phyloP scores from a whole-genome alignment of 2,329 filamentous ascomycete genomes.

The Pseudonectria buxi region DNA sequence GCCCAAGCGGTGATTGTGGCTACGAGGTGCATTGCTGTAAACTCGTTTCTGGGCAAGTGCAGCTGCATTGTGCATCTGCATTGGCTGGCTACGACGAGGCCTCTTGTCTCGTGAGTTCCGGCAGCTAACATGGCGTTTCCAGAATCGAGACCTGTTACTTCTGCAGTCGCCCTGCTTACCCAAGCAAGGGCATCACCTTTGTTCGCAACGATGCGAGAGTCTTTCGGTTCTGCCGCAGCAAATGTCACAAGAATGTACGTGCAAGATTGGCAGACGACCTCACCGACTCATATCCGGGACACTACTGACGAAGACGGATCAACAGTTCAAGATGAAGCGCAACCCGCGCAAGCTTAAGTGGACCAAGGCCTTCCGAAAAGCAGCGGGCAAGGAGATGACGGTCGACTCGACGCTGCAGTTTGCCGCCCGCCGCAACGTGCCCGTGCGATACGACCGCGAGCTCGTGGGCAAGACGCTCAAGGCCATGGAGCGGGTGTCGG shows the following conservation, averaged over 20 bases:
- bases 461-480: constrained; percentile 79
- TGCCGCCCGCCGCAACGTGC: constrained; percentile 86
- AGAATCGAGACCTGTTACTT: constrained; percentile 42
- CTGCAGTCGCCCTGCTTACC: constrained; percentile 44
- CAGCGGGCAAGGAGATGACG: constrained; percentile 76
- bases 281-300: background rate
- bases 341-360: constrained; percentile 95
- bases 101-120: too few relatives aligned
- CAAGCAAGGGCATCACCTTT: constrained; percentile 50
- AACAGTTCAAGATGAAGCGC: constrained; percentile 90
- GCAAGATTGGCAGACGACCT: constrained; percentile 2
- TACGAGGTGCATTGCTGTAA: too few relatives aligned
- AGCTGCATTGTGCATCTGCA: constrained; percentile 2
- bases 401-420: constrained; percentile 94
- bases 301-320: constrained; percentile 3
- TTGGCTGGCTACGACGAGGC: background rate
- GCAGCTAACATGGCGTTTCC: constrained; percentile 10
- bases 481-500: constrained; percentile 84
- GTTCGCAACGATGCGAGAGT: constrained; percentile 44
- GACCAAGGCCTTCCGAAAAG: constrained; percentile 87
- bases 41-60: constrained; percentile 1
- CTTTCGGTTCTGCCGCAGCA: constrained; percentile 54
- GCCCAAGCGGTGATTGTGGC: too few relatives aligned
- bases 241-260: constrained; percentile 54
- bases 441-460: constrained; percentile 92